Evolutionary conservation across 2,329 filamentous ascomycete species (phyloP), one percentile per base, ranked within the genome.

Genomic region (Xylaria sp.): DNA sequence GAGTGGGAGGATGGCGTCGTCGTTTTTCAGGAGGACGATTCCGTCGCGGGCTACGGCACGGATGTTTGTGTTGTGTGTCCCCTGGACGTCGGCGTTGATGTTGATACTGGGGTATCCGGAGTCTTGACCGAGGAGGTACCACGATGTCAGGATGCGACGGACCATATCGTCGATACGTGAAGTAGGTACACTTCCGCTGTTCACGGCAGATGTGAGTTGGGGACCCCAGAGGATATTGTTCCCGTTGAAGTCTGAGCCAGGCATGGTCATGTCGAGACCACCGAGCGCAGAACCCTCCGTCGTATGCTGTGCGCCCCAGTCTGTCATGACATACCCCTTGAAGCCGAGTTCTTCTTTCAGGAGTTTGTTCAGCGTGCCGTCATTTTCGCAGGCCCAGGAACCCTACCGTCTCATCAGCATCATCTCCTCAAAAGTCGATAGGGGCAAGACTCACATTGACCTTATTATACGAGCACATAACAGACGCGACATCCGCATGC

Each of bases 181-280:
- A 66, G 82, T 73, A 4, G 81, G 76, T 3, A 90, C 79, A 56
- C 81, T 78, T 37, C 83, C 83, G 64, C 79, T 82, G 65, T 82
- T 76, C 62, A 88, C 76, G 30, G 83, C 83, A 52, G 69, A 75
- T 56, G 75, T 74, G 13, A 87, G 78, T 61, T 76, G 76, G 8
- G 76, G 72, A 0, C 84, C 84, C 83, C 84, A 86, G 44, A 81
- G 76, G 2, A 83, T 71, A 48, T 76, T 79, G 37, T 74, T 74
- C 51, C 79, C 77, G 70, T 83, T 83, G 68, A 73, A 84, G 66
- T 82, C 77, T 55, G 77, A 84, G 59, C 91, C 90, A 0, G 89
- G 89, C 89, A 93, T 93, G 1, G 86, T 85, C 89, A 92, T 91
- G 71, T 93, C 90, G 63, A 93, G 72, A 34, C 90, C 90, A 23